Evolutionary conservation across 2,329 filamentous ascomycete species (phyloP), one percentile per base, ranked within the genome.

Genomic region (Neoscytalidium dimidiatum): DNA sequence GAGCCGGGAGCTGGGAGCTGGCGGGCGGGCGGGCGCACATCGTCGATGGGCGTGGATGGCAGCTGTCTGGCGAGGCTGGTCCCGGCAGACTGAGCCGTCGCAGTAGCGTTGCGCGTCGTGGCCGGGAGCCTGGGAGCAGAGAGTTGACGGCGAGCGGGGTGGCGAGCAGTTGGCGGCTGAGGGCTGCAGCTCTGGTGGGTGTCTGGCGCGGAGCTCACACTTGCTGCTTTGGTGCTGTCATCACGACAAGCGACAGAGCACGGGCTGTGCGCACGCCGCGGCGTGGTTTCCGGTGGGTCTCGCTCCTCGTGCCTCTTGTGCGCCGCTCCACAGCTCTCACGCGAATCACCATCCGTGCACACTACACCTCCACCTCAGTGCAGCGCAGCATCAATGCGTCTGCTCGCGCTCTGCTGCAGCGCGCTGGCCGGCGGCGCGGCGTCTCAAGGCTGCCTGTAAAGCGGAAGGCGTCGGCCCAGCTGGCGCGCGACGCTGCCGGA

Each of bases 291-390:
- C 7, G n/a, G 53, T 58, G 53, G 52, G 52, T 21, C 52, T 38
- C 31, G 5, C 41, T 11, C 51, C 52, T 56, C 49, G 49, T 53
- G 49, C 49, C 19, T 53, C 29, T n/a, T 43, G 53, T 26, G 35
- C 53, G 35, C 28, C n/a, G n/a, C n/a, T n/a, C n/a, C n/a, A n/a
- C n/a, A n/a, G n/a, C 41, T 56, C 56, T 31, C 38, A 33, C n/a
- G 56, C 28, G 56, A 46, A 44, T 60, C 56, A 60, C 56, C 56
- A 41, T 8, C 56, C n/a, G 56, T 60, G 52, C 52, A 7, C 33
- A 11, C 28, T 9, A n/a, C 49, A 19, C 17, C 46, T 13, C 26
- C 23, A 21, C 44, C 13, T 51, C 46, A 51, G 31, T 51, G 46
- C 46, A 19, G 14, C 46, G 19, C 26, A 48, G 44, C 44, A 17